Evolutionary conservation across 208 protist species (phyloP).

Genomic region (Trichomonas gallinae): DNA sequence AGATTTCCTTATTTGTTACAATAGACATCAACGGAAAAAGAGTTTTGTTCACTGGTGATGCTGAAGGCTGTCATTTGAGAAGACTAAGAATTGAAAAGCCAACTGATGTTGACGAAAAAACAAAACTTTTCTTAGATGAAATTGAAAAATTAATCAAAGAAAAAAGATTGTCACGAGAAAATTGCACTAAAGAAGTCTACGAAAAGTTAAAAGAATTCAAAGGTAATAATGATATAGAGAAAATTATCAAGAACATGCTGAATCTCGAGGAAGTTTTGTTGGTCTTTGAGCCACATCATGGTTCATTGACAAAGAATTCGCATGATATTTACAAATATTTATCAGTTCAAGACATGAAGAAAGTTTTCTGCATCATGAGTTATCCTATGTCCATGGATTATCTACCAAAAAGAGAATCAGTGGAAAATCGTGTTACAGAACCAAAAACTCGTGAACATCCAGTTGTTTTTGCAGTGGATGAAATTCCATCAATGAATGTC

Average conservation of each 20-base stretch:
- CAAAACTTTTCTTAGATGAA: neutral
- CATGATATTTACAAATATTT: conserved; percentile 5
- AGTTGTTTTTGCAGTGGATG: neutral
- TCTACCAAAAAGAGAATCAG: neutral
- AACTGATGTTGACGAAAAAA: neutral
- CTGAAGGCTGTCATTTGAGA: neutral
- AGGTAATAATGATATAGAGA: neutral
- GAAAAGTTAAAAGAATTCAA: neutral
- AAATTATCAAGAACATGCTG: neutral
- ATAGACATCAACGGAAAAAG: neutral
- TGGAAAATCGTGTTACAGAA: neutral
- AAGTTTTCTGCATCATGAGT: neutral
- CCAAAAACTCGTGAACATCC: neutral
- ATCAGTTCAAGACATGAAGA: neutral
- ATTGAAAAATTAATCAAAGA: neutral
- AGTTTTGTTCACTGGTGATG: neutral
- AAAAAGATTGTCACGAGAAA: neutral
- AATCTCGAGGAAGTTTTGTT: neutral
- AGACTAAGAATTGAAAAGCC: neutral
- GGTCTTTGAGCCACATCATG: neutral
- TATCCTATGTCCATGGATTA: neutral
- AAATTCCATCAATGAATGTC: neutral
- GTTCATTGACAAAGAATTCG: neutral
- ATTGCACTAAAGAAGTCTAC: neutral
- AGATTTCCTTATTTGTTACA: neutral